Conservation (phyloP, 108 stramenopile species). For the Poteriospumella lacustris region DNA sequence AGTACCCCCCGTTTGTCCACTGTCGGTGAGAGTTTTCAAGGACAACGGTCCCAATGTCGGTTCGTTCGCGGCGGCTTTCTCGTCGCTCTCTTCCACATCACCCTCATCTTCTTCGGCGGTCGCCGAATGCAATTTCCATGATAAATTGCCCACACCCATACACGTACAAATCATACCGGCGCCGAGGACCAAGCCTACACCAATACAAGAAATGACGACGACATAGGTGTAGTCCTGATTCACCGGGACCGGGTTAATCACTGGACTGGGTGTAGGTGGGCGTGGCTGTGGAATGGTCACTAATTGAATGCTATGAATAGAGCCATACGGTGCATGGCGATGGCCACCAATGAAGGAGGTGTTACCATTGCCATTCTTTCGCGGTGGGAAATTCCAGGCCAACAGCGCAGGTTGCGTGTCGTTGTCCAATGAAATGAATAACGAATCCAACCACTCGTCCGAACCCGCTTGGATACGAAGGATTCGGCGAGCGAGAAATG, state of each 20-base stretch:
- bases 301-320: not conserved
- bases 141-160: too few species aligned
- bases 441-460: too few species aligned
- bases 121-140: too few species aligned
- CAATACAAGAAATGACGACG: not conserved
- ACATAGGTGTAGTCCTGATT: constrained; percentile 10
- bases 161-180: too few species aligned
- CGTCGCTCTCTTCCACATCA: constrained; percentile 40
- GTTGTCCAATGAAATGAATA: constrained; percentile 86
- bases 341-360: not conserved
- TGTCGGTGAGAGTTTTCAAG: constrained; percentile 72
- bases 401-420: constrained; percentile 64
- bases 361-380: constrained; percentile 20
- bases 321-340: constrained; percentile 39
- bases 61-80: constrained; percentile 55
- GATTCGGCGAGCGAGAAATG: too few species aligned
- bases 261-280: not conserved
- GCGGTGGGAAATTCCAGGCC: constrained; percentile 57
- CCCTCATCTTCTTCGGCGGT: not conserved
- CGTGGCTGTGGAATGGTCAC: not conserved
- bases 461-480: too few species aligned
- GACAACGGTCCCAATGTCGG: constrained; percentile 34
- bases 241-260: not conserved
- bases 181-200: not conserved
- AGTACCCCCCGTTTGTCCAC: constrained; percentile 61